Evolutionary conservation across 1,284 basidiomycete genomes (phyloP).

Genomic region (Boletus mariae): DNA sequence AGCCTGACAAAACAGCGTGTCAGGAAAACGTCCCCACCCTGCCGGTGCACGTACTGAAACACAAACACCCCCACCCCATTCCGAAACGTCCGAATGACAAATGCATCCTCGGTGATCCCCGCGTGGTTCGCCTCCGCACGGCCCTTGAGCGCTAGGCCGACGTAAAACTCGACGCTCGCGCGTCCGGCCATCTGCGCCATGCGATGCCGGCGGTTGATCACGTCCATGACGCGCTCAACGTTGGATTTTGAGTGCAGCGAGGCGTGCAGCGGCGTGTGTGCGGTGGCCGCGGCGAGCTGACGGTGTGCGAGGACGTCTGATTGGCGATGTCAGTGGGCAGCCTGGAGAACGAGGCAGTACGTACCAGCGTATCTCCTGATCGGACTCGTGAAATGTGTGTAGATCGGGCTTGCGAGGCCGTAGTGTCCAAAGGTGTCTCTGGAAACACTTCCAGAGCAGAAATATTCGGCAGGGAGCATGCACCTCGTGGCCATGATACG

Average conservation of each 20-base stretch:
- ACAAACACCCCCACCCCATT: constrained; percentile 98
- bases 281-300: constrained; percentile 89
- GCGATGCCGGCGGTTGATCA: constrained; percentile 90
- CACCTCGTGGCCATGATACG: constrained; percentile 99
- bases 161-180: constrained; percentile 96
- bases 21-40: not conserved
- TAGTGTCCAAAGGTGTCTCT: constrained; percentile 96
- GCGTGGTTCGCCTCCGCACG: constrained; percentile 45
- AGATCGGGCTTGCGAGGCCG: constrained; percentile 93
- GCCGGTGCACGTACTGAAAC: constrained; percentile 64
- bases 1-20: constrained; percentile 47
- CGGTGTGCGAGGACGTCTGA: constrained; percentile 90
- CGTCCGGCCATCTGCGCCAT: constrained; percentile 97
- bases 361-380: constrained; percentile 91
- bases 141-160: constrained; percentile 85
- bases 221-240: constrained; percentile 84
- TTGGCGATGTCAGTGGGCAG: not conserved
- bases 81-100: constrained; percentile 91
- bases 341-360: not conserved
- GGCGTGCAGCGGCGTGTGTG: constrained; percentile 79
- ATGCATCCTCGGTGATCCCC: constrained; percentile 79
- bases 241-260: constrained; percentile 86
- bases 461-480: constrained; percentile 98
- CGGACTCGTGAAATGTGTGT: constrained; percentile 97
- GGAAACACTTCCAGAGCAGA: constrained; percentile 91